phyloP scores from a whole-genome alignment of 352 stramenopile species.

The Phytophthora idaei region DNA sequence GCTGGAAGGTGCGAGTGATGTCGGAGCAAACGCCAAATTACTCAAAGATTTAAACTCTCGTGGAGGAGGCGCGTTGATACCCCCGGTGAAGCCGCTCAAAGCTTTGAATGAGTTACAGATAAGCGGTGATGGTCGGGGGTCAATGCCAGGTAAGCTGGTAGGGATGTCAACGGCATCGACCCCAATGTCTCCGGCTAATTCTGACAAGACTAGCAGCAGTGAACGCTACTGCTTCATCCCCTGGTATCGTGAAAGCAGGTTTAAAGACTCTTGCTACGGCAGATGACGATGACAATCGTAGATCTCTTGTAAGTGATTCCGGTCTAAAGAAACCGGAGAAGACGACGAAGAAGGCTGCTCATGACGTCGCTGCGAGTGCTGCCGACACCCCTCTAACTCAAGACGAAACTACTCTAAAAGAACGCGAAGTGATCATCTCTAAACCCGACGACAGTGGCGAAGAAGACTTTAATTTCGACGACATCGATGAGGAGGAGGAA shows the following conservation, averaged over 20 bases:
- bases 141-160: slow-evolving; percentile 11
- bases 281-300: background rate
- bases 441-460: slow-evolving; percentile 20
- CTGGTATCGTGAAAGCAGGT: background rate
- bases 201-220: background rate
- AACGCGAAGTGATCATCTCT: background rate
- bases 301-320: background rate
- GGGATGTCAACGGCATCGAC: background rate
- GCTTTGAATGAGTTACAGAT: slow-evolving; percentile 2
- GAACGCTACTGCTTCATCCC: background rate
- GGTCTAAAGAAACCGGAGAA: slow-evolving; percentile 1
- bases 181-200: slow-evolving; percentile 1
- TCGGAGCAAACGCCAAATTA: background rate
- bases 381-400: background rate
- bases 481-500: slow-evolving; percentile 17
- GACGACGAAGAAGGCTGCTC: background rate
- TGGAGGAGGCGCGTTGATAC: background rate
- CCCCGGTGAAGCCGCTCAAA: slow-evolving; percentile 10
- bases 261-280: background rate
- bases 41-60: background rate
- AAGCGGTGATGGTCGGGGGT: background rate
- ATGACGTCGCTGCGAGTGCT: background rate
- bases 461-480: slow-evolving; percentile 34
- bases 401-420: slow-evolving; percentile 1
- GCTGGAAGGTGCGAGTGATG: background rate